Percentiles rank a stretch among this genome's conserved stretches.
Evolutionary conservation across 2,329 filamentous ascomycete species (phyloP).

Genomic region (Penicillium sp.): DNA sequence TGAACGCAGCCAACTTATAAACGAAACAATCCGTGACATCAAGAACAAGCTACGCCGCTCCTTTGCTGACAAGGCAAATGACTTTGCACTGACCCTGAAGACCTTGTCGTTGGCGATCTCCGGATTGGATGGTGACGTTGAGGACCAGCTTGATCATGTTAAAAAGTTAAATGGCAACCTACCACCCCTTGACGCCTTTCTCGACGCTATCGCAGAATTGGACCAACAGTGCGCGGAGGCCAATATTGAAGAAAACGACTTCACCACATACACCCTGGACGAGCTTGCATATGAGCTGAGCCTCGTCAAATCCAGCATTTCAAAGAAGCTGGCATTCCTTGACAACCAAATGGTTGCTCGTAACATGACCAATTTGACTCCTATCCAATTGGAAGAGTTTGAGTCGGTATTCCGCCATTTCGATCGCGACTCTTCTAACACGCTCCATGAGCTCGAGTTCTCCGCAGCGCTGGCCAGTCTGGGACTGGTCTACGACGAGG

Average conservation of each 20-base stretch:
- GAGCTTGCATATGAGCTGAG: conserved; percentile 91
- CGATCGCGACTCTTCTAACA: conserved; percentile 88
- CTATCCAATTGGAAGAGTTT: conserved; percentile 97
- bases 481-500: conserved; percentile 92
- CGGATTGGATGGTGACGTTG: conserved; percentile 93
- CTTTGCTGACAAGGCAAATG: conserved; percentile 97
- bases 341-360: conserved; percentile 98
- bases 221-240: conserved; percentile 90
- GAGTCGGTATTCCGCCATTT: conserved; percentile 98
- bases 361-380: conserved; percentile 97
- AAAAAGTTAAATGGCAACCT: conserved; percentile 80
- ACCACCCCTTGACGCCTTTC: conserved; percentile 83
- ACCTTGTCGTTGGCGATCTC: conserved; percentile 94
- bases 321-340: conserved; percentile 93
- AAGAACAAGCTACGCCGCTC: conserved; percentile 90
- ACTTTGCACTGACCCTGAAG: conserved; percentile 92
- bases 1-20: conserved; percentile 86
- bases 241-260: conserved; percentile 99
- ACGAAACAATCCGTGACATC: conserved; percentile 97
- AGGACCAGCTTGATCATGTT: conserved; percentile 89
- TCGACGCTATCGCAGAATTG: conserved; percentile 80
- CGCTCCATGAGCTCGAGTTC: conserved; percentile 89
- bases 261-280: conserved; percentile 98
- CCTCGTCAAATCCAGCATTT: conserved; percentile 84
- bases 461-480: conserved; percentile 92